These are phyloP conservation scores for Polygonum maritimum DNA, from an alignment of 148 eudicot species.

Conservation along the genomic window DNA sequence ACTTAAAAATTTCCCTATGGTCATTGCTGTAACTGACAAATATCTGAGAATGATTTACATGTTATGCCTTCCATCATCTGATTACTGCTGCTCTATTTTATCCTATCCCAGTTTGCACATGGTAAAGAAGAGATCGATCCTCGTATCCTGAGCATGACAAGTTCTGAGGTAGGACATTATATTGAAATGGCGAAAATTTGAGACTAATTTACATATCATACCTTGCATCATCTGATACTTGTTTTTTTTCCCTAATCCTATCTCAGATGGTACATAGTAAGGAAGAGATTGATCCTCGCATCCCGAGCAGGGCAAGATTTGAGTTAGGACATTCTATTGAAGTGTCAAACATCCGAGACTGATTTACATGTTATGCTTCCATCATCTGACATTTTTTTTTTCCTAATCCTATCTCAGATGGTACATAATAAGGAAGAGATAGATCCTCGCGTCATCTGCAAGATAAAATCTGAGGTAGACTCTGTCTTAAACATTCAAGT, in stretches of 20 bases:
- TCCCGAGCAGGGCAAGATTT: background rate
- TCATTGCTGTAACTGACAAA: background rate
- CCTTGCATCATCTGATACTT: background rate
- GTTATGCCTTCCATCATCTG: background rate
- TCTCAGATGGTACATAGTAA: background rate
- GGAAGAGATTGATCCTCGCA: background rate
- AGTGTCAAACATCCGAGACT: background rate
- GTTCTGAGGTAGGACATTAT: constrained; percentile 12
- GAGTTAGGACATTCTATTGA: background rate
- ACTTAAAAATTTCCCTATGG: background rate
- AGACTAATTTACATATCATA: background rate
- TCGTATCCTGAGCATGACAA: constrained; percentile 22
- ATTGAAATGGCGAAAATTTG: background rate
- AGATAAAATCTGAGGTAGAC: background rate
- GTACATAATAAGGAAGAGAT: background rate
- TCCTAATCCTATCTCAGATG: background rate
- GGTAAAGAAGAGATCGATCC: constrained; percentile 40
- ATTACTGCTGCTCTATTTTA: background rate
- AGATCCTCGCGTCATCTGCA: background rate
- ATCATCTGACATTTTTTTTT: background rate
- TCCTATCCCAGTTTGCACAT: constrained; percentile 34
- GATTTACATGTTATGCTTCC: background rate
- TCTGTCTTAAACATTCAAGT: background rate
- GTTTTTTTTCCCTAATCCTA: background rate
- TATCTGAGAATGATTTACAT: background rate